phyloP scores from a whole-genome alignment of 768 basidiomycete genomes.

The Pleurotus ostreatus region DNA sequence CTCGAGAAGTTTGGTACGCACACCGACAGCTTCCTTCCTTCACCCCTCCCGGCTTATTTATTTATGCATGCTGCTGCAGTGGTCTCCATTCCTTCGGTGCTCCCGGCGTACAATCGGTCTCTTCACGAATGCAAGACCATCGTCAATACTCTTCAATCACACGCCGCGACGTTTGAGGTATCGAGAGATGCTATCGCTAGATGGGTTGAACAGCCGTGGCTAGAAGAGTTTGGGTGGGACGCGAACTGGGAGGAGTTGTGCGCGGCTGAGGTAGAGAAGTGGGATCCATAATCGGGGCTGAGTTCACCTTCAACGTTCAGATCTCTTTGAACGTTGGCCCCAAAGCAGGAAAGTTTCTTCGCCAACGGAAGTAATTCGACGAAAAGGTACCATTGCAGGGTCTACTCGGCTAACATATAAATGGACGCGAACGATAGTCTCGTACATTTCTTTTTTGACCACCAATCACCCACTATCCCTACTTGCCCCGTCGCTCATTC shows the following conservation, averaged over 20 bases:
- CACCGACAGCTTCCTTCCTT: neutral
- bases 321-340: too few species aligned
- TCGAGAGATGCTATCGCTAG: slow-evolving; percentile 46
- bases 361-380: too few species aligned
- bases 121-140: slow-evolving; percentile 52
- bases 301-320: too few species aligned
- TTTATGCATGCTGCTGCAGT: slow-evolving; percentile 30
- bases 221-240: slow-evolving; percentile 69
- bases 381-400: too few species aligned
- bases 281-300: slow-evolving; percentile 30
- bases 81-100: slow-evolving; percentile 47
- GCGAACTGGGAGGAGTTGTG: slow-evolving; percentile 33
- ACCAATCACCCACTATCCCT: too few species aligned
- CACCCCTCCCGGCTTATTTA: neutral
- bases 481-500: too few species aligned
- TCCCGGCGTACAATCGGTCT: slow-evolving; percentile 66
- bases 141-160: slow-evolving; percentile 54
- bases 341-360: too few species aligned
- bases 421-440: too few species aligned
- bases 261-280: slow-evolving; percentile 44
- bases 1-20: slow-evolving; percentile 68
- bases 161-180: slow-evolving; percentile 66
- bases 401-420: too few species aligned
- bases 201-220: slow-evolving; percentile 68
- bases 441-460: too few species aligned